Evolutionary conservation across 1,284 basidiomycete genomes (phyloP).

Genomic region (Cutaneotrichosporon sp.): DNA sequence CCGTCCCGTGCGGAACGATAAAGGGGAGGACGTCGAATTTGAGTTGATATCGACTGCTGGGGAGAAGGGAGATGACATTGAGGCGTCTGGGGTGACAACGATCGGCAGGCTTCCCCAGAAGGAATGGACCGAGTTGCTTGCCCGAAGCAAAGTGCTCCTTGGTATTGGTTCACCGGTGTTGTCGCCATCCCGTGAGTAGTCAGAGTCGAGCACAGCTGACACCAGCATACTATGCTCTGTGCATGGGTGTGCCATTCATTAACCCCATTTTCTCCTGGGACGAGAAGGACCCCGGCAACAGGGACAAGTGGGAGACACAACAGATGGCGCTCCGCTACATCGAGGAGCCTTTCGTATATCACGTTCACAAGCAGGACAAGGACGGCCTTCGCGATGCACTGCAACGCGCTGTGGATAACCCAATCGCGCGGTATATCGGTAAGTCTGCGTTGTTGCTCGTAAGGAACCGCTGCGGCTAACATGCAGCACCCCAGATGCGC

Average conservation of each 20-base stretch:
- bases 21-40: constrained; percentile 16
- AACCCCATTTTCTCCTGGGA: constrained; percentile 44
- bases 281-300: constrained; percentile 35
- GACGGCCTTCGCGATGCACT: constrained; percentile 28
- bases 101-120: constrained; percentile 7
- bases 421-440: constrained; percentile 36
- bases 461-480: too few relatives aligned
- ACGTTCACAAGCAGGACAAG: constrained; percentile 32
- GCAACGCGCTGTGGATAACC: constrained; percentile 22
- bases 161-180: constrained; percentile 12
- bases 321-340: constrained; percentile 39
- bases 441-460: constrained; percentile 8
- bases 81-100: constrained; percentile 5
- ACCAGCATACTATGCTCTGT: constrained; percentile 49
- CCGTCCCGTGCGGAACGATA: not conserved
- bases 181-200: constrained; percentile 16
- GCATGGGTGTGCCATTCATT: constrained; percentile 51
- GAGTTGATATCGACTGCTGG: constrained; percentile 29
- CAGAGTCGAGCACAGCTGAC: not conserved
- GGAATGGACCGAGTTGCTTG: constrained; percentile 10
- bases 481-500: constrained; percentile 18
- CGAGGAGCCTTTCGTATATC: constrained; percentile 48
- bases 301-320: constrained; percentile 43
- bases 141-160: constrained; percentile 13
- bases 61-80: constrained; percentile 5